These are phyloP conservation scores for Colletotrichum sp. DNA, from an alignment of 2,329 filamentous ascomycete species.

Conservation along the genomic window DNA sequence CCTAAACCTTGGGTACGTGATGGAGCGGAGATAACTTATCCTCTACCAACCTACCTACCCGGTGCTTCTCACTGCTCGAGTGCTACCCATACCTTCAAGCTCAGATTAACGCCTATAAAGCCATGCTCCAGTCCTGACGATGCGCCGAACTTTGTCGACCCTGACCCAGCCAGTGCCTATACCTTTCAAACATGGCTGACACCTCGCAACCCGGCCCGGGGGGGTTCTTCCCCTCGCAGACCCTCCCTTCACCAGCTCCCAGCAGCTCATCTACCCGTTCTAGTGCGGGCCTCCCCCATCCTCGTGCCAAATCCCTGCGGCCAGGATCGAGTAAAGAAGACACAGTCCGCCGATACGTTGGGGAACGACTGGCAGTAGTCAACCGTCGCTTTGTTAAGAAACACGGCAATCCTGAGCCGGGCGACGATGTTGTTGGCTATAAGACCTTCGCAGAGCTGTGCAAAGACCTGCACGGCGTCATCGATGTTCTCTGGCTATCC, in stretches of 20 bases:
- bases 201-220: slow-evolving; percentile 37
- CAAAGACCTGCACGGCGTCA: slow-evolving; percentile 73
- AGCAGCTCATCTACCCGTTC: slow-evolving; percentile 49
- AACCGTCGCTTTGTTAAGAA: slow-evolving; percentile 67
- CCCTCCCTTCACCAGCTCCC: slow-evolving; percentile 60
- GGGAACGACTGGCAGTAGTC: slow-evolving; percentile 56
- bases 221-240: slow-evolving; percentile 53
- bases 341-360: slow-evolving; percentile 61
- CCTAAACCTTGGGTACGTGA: neutral
- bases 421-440: slow-evolving; percentile 57
- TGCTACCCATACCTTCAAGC: neutral
- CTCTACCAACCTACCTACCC: neutral
- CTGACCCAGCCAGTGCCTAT: neutral
- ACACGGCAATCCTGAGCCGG: slow-evolving; percentile 48
- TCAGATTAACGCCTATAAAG: neutral
- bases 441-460: slow-evolving; percentile 72
- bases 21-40: neutral
- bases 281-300: slow-evolving; percentile 54
- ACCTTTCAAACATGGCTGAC: slow-evolving; percentile 29
- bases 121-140: neutral
- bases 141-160: slow-evolving; percentile 11
- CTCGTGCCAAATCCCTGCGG: slow-evolving; percentile 54
- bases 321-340: slow-evolving; percentile 66
- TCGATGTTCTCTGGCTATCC: slow-evolving; percentile 86
- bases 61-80: neutral